Conservation (phyloP, 208 protist genomes). For the Vickermania spadyakhi region DNA sequence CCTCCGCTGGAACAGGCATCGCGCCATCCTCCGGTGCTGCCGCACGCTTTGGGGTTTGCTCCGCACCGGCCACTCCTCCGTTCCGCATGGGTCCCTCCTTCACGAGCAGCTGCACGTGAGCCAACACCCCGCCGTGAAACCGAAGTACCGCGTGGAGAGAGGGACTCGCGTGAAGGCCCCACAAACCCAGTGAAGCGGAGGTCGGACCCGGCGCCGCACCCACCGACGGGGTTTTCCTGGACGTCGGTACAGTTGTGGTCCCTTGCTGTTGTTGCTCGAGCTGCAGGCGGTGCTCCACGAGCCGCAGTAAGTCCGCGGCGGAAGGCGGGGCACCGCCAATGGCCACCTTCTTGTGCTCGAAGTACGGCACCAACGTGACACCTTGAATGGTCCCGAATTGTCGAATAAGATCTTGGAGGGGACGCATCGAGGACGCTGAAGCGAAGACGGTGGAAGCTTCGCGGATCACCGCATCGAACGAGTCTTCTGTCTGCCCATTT, state of each 20-base stretch:
- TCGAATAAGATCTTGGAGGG: not conserved
- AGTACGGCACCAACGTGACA: not conserved
- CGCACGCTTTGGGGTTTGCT: too few relatives aligned
- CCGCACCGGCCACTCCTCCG: too few relatives aligned
- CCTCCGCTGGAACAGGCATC: too few relatives aligned
- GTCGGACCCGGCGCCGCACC: not conserved
- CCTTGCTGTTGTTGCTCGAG: not conserved
- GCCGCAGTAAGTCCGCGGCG: not conserved
- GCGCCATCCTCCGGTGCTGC: too few relatives aligned
- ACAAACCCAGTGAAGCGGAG: too few relatives aligned
- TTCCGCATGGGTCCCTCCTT: not conserved
- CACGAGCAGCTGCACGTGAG: not conserved
- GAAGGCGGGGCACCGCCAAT: not conserved
- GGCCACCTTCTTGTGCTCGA: not conserved
- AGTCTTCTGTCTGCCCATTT: not conserved
- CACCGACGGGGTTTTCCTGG: not conserved
- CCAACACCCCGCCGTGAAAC: not conserved
- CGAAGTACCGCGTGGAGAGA: not conserved
- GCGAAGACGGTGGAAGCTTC: not conserved
- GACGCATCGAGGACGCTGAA: not conserved
- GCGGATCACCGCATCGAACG: not conserved
- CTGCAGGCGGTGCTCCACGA: not conserved
- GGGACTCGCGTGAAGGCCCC: not conserved
- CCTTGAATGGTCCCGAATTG: not conserved
- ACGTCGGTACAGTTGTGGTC: not conserved